These are phyloP conservation scores for Nitzschia sp. DNA, from an alignment of 108 stramenopile genomes.

Conservation along the genomic window DNA sequence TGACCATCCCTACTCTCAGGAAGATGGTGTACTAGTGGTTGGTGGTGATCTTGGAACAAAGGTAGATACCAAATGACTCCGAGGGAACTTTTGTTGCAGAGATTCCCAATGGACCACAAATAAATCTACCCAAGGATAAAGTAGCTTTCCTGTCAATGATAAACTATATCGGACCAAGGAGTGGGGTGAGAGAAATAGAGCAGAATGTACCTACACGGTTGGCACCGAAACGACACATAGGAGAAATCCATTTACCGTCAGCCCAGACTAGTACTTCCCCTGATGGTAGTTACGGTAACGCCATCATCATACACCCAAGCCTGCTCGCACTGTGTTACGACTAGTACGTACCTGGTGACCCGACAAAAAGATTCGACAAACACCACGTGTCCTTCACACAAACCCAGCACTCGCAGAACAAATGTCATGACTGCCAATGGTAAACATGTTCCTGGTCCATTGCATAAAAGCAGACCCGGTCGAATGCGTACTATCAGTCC, in stretches of 20 bases:
- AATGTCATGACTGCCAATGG: slow-evolving; percentile 70
- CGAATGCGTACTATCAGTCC: slow-evolving; percentile 39
- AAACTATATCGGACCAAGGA: slow-evolving; percentile 29
- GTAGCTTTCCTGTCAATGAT: slow-evolving; percentile 82
- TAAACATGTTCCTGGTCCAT: slow-evolving; percentile 89
- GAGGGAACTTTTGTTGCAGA: slow-evolving; percentile 57
- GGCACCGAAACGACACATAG: too few species aligned
- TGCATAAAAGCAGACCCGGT: slow-evolving; percentile 75
- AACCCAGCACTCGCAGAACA: slow-evolving; percentile 47
- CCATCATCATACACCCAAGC: too few species aligned
- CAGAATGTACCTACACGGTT: too few species aligned
- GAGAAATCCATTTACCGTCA: too few species aligned
- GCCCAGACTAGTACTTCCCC: too few species aligned
- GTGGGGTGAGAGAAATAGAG: too few species aligned
- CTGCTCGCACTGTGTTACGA: too few species aligned
- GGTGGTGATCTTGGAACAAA: slow-evolving; percentile 33
- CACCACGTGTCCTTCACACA: slow-evolving; percentile 54
- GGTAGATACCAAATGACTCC: slow-evolving; percentile 31
- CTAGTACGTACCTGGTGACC: slow-evolving; percentile 49
- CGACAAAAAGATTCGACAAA: slow-evolving; percentile 89
- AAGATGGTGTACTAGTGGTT: neutral
- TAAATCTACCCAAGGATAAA: slow-evolving; percentile 77
- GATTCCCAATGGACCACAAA: slow-evolving; percentile 88
- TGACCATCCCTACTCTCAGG: too few species aligned
- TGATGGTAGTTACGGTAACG: too few species aligned